A percentile compares a stretch with the other conserved stretches of the same genome.
phyloP scores from a whole-genome alignment of 75 land plant species.

The Picea sitchensis region DNA sequence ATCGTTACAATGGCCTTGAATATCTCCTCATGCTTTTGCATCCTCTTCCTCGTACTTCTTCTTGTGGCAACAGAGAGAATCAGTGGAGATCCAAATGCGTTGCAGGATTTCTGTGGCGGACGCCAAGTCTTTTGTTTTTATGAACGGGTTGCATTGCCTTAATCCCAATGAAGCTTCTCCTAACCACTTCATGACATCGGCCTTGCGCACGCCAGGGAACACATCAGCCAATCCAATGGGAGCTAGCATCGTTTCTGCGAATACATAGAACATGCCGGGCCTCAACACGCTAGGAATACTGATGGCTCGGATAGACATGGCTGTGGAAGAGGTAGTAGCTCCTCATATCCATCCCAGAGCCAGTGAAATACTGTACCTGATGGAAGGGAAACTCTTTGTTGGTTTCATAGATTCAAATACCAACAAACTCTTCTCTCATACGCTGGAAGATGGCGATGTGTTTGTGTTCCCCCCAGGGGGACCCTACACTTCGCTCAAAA shows the following conservation, averaged over 20 bases:
- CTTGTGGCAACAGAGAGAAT: too few species aligned
- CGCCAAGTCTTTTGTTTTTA: not conserved
- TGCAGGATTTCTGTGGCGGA: constrained; percentile 31
- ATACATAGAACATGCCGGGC: not conserved
- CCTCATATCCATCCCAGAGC: constrained; percentile 11
- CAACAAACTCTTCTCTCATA: not conserved
- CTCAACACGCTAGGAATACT: constrained; percentile 38
- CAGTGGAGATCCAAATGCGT: constrained; percentile 8
- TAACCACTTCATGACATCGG: constrained; percentile 7
- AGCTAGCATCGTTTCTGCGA: not conserved
- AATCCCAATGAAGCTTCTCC: too few species aligned
- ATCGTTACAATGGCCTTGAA: too few species aligned
- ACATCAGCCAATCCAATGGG: not conserved
- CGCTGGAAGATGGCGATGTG: too few species aligned
- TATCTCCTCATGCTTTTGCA: too few species aligned
- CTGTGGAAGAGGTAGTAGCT: constrained; percentile 19
- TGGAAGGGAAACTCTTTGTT: constrained; percentile 16
- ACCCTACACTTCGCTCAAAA: too few species aligned
- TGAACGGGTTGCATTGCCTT: too few species aligned
- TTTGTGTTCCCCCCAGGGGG: too few species aligned
- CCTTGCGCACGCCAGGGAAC: not conserved
- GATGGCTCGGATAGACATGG: constrained; percentile 22
- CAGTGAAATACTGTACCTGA: constrained; percentile 22
- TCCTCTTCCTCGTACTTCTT: too few species aligned
- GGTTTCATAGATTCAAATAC: constrained; percentile 1